These are phyloP conservation scores for Fusarium incarnatum DNA, from an alignment of 2,329 filamentous ascomycete genomes.

Conservation along the genomic window DNA sequence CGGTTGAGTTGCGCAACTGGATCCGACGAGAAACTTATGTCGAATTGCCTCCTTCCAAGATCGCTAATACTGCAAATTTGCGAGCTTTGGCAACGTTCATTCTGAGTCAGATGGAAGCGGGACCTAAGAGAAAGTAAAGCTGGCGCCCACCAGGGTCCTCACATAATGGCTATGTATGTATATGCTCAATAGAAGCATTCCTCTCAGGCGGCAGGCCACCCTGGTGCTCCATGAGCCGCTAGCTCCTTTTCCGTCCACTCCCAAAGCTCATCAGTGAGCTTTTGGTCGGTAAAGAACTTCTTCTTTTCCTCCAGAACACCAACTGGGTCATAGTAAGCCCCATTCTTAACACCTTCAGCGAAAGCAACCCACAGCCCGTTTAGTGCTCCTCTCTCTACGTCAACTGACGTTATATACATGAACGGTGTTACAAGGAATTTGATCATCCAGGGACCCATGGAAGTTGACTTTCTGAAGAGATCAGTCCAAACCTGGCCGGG, in stretches of 20 bases:
- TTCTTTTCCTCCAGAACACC: background rate
- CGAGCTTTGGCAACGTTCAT: background rate
- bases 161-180: background rate
- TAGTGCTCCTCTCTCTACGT: background rate
- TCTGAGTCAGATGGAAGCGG: background rate
- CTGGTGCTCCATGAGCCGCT: background rate
- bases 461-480: background rate
- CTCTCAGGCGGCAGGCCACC: background rate
- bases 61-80: background rate
- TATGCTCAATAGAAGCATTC: background rate
- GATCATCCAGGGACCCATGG: background rate
- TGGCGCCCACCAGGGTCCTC: background rate
- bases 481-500: background rate
- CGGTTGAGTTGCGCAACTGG: conserved; percentile 31
- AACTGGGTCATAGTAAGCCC: conserved; percentile 1
- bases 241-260: background rate
- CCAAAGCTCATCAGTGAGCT: background rate
- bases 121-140: background rate
- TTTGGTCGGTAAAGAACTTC: conserved; percentile 1
- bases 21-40: background rate
- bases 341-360: background rate
- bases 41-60: background rate
- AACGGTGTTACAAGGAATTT: background rate
- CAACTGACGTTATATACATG: background rate
- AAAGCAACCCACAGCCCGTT: background rate